Conservation (phyloP, 257 asterid species). For the Solanum clarkiae region DNA sequence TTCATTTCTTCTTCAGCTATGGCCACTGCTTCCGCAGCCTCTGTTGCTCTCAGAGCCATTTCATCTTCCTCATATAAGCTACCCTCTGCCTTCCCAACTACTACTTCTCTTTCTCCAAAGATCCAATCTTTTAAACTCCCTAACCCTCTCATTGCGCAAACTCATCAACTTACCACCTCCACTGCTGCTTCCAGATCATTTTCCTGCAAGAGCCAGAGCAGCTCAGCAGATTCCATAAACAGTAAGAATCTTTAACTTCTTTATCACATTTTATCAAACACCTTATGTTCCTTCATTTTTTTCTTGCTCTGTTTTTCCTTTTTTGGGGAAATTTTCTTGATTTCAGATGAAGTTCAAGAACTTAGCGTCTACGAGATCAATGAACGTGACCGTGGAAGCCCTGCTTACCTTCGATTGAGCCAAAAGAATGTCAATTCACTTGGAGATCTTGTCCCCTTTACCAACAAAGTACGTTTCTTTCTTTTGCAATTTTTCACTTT, state of each 20-base stretch:
- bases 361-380: conserved; percentile 74
- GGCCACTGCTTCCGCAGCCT: conserved; percentile 50
- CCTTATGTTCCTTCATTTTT: background rate
- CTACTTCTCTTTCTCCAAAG: conserved; percentile 14
- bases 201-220: conserved; percentile 39
- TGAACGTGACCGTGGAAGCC: conserved; percentile 96
- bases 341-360: conserved; percentile 58
- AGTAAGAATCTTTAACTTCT: conserved; percentile 10
- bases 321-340: background rate
- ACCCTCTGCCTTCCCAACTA: conserved; percentile 8
- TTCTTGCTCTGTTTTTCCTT: background rate
- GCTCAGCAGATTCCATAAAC: conserved; percentile 26
- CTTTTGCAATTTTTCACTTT: background rate
- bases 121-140: conserved; percentile 12
- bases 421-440: conserved; percentile 63
- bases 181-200: conserved; percentile 17
- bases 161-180: conserved; percentile 13
- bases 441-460: conserved; percentile 94
- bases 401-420: conserved; percentile 85
- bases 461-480: conserved; percentile 50
- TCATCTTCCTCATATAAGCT: conserved; percentile 28
- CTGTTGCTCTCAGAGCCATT: conserved; percentile 29
- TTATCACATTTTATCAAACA: background rate
- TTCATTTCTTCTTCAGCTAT: conserved; percentile 7
- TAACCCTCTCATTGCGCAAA: conserved; percentile 26